These are phyloP conservation scores for Pythium monospermum DNA, from an alignment of 352 stramenopile genomes.

Conservation along the genomic window DNA sequence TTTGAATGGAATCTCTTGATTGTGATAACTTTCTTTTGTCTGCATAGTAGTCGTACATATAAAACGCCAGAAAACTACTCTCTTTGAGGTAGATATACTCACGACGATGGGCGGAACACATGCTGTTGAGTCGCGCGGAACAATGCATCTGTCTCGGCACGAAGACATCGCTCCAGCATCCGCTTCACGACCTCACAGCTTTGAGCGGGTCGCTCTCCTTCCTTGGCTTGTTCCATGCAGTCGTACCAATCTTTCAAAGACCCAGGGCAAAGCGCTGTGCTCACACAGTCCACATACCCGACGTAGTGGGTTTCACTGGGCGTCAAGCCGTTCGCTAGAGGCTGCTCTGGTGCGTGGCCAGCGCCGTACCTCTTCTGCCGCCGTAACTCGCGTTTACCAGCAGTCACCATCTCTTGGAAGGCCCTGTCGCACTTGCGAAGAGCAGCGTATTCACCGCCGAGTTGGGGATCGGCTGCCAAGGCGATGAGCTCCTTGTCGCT, in stretches of 20 bases:
- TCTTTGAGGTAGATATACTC: not conserved
- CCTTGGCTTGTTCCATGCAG: slow-evolving; percentile 44
- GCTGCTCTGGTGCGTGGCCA: not conserved
- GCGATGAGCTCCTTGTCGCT: slow-evolving; percentile 36
- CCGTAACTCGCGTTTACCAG: slow-evolving; percentile 18
- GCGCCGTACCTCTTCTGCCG: not conserved
- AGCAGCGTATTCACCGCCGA: slow-evolving; percentile 36
- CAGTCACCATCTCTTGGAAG: slow-evolving; percentile 45
- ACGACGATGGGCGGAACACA: slow-evolving; percentile 40
- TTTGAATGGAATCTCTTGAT: too few relatives aligned
- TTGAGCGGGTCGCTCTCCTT: slow-evolving; percentile 29
- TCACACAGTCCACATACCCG: slow-evolving; percentile 58
- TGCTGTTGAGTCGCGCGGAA: slow-evolving; percentile 58
- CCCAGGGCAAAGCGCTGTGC: slow-evolving; percentile 41
- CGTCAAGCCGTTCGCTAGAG: slow-evolving; percentile 19
- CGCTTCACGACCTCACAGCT: slow-evolving; percentile 48
- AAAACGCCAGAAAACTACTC: not conserved
- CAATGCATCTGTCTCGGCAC: slow-evolving; percentile 53
- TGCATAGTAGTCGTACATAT: not conserved
- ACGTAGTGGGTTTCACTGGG: slow-evolving; percentile 45
- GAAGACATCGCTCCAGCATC: slow-evolving; percentile 74
- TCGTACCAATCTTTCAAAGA: slow-evolving; percentile 44
- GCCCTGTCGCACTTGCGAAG: slow-evolving; percentile 47
- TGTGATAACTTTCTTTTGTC: not conserved
- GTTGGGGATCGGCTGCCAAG: slow-evolving; percentile 31